Base-by-base conservation (phyloP, 768 basidiomycete species). In the Lentinula aciculospora region DNA sequence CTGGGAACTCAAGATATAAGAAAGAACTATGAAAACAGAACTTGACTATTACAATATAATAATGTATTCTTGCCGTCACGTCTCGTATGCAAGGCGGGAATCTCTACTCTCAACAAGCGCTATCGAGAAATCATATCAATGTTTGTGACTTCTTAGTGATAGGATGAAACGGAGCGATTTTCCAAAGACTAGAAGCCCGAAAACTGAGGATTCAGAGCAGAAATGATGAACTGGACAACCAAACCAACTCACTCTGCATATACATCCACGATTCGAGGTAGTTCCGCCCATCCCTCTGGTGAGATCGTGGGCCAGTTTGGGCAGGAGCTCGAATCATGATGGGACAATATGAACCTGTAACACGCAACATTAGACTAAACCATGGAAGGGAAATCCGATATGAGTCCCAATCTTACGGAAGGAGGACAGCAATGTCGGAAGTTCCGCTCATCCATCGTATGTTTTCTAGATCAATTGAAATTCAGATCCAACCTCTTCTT, bases 1-100 rank as follows among this genome's bases (percentile, higher is more conserved):
- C 67, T 97, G 93, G 94, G 94, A 95, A 67, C 76, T 92, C 57
- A 91, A 92, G 67, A 72, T 73, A 46, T 76, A 32, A 28, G 8
- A 31, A n/a, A 12, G 12, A 8, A 17, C 28, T 40, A 5, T 6
- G 13, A 42, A 42, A 12, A 54, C 25, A 6, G 13, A 28, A n/a
- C n/a, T n/a, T n/a, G n/a, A n/a, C n/a, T n/a, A n/a, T n/a, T n/a
- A n/a, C n/a, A n/a, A 31, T 44, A n/a, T 25, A 6, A 37, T 40
- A 53, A 12, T 53, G 51, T 53, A 53, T 17, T 15, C 3, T n/a
- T 27, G 28, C 17, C 17, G 51, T 36, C 27, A 53, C 51, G n/a
- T 53, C 13, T 23, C n/a, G 23, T 44, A 21, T 28, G 29, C 4
- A 48, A 17, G 3, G 15, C 29, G n/a, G 21, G 12, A 13, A 36